phyloP scores from a whole-genome alignment of 306 rosid species.

The Vigna angularis region DNA sequence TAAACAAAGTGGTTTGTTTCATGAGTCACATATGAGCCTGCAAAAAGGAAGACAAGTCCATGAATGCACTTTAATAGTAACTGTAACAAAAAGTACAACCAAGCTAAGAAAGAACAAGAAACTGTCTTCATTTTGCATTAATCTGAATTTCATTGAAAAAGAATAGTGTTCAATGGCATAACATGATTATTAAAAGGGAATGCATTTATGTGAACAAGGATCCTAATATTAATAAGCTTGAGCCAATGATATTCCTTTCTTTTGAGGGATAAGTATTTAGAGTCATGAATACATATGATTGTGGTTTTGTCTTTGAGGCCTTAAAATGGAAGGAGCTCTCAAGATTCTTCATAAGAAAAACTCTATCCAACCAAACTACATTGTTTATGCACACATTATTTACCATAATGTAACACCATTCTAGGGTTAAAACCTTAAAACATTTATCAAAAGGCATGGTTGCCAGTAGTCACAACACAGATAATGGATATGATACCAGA shows the following conservation, averaged over 20 bases:
- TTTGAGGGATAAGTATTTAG: not conserved
- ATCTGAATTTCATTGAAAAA: constrained; percentile 4
- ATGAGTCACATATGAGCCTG: constrained; percentile 95
- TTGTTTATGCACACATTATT: not conserved
- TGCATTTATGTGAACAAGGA: not conserved
- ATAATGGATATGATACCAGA: not conserved
- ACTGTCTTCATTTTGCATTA: constrained; percentile 14
- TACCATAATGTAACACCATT: not conserved
- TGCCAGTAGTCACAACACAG: no score
- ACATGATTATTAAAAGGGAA: not conserved
- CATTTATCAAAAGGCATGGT: no score
- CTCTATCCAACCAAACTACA: not conserved
- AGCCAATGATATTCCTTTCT: constrained; percentile 3
- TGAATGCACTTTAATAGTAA: constrained; percentile 26
- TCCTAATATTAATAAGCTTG: not conserved
- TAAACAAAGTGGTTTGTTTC: constrained; percentile 93
- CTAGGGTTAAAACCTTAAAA: not conserved
- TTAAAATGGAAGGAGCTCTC: not conserved
- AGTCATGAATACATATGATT: not conserved
- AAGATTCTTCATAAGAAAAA: not conserved
- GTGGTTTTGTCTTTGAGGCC: not conserved
- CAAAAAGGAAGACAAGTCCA: constrained; percentile 32
- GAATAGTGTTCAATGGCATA: constrained; percentile 3
- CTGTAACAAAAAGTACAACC: not conserved
- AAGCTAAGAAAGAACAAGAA: constrained; percentile 13